Percentiles rank a stretch among this genome's conserved stretches.
Evolutionary conservation across 1,284 basidiomycete species (phyloP).

Genomic region (Lentinus polychrous): DNA sequence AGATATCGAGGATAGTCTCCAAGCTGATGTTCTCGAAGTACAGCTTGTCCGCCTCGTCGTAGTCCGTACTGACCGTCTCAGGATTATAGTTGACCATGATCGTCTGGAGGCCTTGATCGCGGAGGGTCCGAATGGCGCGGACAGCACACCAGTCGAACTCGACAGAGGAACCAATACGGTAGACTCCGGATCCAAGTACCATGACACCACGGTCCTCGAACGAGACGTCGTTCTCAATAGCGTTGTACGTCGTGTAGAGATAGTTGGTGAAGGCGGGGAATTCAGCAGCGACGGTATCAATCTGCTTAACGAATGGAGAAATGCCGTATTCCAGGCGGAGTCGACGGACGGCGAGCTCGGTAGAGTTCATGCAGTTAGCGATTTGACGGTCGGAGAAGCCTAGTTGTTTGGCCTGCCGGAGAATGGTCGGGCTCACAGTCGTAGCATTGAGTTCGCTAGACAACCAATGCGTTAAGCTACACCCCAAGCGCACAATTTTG

Average conservation of each 20-base stretch:
- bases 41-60: slow-evolving; percentile 95
- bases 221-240: slow-evolving; percentile 82
- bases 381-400: slow-evolving; percentile 96
- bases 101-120: slow-evolving; percentile 91
- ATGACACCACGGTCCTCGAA: slow-evolving; percentile 94
- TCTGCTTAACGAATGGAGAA: slow-evolving; percentile 94
- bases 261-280: slow-evolving; percentile 99
- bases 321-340: slow-evolving; percentile 83
- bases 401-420: slow-evolving; percentile 87
- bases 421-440: slow-evolving; percentile 56
- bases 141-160: slow-evolving; percentile 99
- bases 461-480: background rate
- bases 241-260: slow-evolving; percentile 97
- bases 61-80: slow-evolving; percentile 98
- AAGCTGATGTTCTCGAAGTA: slow-evolving; percentile 99
- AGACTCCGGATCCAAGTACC: slow-evolving; percentile 97
- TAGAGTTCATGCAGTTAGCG: slow-evolving; percentile 75
- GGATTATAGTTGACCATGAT: slow-evolving; percentile 99
- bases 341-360: slow-evolving; percentile 83
- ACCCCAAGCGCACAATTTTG: background rate
- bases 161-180: slow-evolving; percentile 97
- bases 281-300: slow-evolving; percentile 97
- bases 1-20: slow-evolving; percentile 96
- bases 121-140: slow-evolving; percentile 90
- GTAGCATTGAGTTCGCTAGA: slow-evolving; percentile 62